phyloP scores from a whole-genome alignment of 805 yeast species.

The Blastobotrys attinorum region DNA sequence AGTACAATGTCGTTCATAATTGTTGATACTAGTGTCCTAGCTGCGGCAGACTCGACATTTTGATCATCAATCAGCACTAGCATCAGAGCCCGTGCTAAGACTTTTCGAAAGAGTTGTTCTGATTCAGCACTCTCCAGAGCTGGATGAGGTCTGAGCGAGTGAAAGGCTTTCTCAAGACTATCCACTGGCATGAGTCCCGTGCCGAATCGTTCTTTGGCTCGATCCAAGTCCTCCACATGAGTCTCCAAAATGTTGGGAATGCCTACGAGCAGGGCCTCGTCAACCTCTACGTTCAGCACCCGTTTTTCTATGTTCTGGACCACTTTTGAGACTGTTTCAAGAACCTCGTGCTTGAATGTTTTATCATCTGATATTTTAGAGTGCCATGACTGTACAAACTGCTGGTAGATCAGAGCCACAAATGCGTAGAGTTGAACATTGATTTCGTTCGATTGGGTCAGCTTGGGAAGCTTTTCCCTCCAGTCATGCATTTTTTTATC shows the following conservation, averaged over 20 bases:
- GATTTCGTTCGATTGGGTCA: constrained; percentile 34
- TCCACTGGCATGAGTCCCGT: constrained; percentile 29
- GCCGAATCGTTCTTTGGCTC: constrained; percentile 24
- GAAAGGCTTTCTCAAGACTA: constrained; percentile 30
- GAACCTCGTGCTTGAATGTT: constrained; percentile 36
- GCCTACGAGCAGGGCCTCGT: constrained; percentile 37
- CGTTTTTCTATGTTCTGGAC: constrained; percentile 33
- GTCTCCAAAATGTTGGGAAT: constrained; percentile 35
- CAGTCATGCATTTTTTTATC: constrained; percentile 4
- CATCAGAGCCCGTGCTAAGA: constrained; percentile 32
- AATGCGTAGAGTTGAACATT: constrained; percentile 41
- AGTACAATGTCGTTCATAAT: constrained; percentile 38
- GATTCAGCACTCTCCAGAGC: constrained; percentile 26
- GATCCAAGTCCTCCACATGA: constrained; percentile 30
- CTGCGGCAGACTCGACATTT: constrained; percentile 34
- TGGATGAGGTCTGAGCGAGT: constrained; percentile 29
- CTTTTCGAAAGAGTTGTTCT: constrained; percentile 29
- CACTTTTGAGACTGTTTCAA: constrained; percentile 34
- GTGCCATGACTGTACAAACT: constrained; percentile 44
- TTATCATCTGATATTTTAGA: constrained; percentile 34
- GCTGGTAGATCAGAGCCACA: constrained; percentile 38
- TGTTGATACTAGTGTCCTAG: constrained; percentile 33
- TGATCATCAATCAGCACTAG: constrained; percentile 35
- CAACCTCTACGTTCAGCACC: constrained; percentile 27
- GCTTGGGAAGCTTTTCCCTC: constrained; percentile 29